Evolutionary conservation across 805 yeast species (phyloP).

Genomic region (Saccharomycopsis sp.): DNA sequence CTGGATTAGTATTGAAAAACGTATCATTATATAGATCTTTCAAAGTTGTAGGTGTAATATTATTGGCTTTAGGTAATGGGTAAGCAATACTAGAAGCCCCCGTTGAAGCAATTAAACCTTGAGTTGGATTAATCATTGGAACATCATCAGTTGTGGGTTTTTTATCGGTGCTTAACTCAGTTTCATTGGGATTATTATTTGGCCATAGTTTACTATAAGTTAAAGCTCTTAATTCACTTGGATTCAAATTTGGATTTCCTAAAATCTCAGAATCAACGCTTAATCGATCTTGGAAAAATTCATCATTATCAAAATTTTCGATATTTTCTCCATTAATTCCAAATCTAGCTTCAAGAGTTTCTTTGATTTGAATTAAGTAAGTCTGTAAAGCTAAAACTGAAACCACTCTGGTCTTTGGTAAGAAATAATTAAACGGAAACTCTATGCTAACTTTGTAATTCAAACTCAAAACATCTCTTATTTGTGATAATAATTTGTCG

Average conservation of each 20-base stretch:
- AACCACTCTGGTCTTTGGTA: slow-evolving; percentile 45
- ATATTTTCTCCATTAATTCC: slow-evolving; percentile 14
- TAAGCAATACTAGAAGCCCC: too few relatives aligned
- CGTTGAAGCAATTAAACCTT: too few relatives aligned
- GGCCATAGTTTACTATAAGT: neutral
- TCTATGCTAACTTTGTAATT: slow-evolving; percentile 22
- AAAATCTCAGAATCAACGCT: too few relatives aligned
- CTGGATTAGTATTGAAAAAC: neutral
- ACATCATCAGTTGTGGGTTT: neutral
- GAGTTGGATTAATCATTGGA: neutral
- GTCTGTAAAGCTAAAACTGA: slow-evolving; percentile 52
- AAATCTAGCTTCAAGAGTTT: neutral
- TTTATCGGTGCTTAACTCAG: too few relatives aligned
- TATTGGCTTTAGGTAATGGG: neutral
- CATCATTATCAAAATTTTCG: slow-evolving; percentile 20
- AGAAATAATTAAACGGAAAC: slow-evolving; percentile 37
- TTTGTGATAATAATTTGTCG: slow-evolving; percentile 22
- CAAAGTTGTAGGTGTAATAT: neutral
- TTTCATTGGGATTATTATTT: too few relatives aligned
- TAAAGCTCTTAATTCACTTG: neutral
- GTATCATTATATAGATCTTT: neutral
- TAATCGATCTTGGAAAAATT: neutral
- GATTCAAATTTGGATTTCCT: neutral
- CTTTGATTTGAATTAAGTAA: slow-evolving; percentile 42
- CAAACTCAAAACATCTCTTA: slow-evolving; percentile 21